phyloP scores from a whole-genome alignment of 2,329 filamentous ascomycete genomes.

The Massarina eburnea region DNA sequence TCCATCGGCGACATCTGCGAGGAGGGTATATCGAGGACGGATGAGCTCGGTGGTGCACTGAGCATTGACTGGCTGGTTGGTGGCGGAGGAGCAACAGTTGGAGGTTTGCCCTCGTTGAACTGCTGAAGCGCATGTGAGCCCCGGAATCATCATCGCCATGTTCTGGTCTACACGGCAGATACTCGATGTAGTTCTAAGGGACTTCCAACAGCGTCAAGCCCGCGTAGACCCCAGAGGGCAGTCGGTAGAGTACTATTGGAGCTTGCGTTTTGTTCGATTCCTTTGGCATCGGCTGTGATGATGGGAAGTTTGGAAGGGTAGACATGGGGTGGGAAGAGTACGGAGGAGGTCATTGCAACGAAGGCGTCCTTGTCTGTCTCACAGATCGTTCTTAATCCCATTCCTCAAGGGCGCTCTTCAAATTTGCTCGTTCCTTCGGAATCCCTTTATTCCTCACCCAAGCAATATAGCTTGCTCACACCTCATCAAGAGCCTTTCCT shows the following conservation, averaged over 20 bases:
- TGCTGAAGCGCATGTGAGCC: constrained; percentile 1
- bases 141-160: constrained; percentile 6
- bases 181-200: constrained; percentile 6
- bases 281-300: background rate
- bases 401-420: background rate
- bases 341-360: background rate
- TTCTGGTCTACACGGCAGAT: constrained; percentile 1
- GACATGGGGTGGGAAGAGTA: background rate
- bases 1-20: background rate
- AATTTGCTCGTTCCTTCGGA: background rate
- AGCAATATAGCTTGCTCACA: background rate
- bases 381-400: background rate
- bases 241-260: background rate
- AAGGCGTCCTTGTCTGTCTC: background rate
- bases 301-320: background rate
- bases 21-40: background rate
- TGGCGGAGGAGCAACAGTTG: background rate
- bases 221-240: constrained; percentile 3
- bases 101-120: constrained; percentile 2
- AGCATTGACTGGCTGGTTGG: background rate
- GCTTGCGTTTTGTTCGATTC: background rate
- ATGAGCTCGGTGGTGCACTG: background rate
- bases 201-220: constrained; percentile 6
- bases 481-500: background rate
- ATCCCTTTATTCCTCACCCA: background rate